Evolutionary conservation across 208 protist genomes (phyloP), one percentile per base, ranked within the genome.

Genomic region (Acanthamoeba rhysodes): DNA sequence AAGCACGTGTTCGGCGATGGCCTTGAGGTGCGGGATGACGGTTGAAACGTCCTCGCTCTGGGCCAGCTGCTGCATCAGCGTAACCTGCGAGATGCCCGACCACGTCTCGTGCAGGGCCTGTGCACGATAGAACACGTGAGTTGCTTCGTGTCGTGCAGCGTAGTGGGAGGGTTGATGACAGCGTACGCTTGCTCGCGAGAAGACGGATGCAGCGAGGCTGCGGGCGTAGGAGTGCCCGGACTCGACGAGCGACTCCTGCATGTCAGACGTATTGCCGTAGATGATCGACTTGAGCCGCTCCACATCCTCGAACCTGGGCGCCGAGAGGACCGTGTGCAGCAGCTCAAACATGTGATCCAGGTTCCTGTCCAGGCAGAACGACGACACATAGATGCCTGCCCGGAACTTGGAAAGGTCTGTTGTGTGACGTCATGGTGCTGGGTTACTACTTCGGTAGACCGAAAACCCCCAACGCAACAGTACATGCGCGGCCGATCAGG

Each of bases 331-430:
- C 7, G 72, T 80, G 37, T 85, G 91, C 48, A 94, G 64, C 4
- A 94, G 66, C 29, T 94, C 91, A 62, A 94, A 94, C 91, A 94
- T 94, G 55, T 85, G 91, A 10, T 80, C 64, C 70, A 94, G 37
- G 37, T 94, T 94, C 12, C 74, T 82, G 48, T 94, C 91, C 9
- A 94, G 55, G 74, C 91, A 94, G 74, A 68, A 94, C 70, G 70
- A 85, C 34, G 64, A 24, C 41, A 94, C 37, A n/a, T 68, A 68
- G 48, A 94, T 57, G 37, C 72, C 70, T 0, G 48, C 41, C 72
- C 37, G 84, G 70, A 74, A 94, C 72, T 87, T 59, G 3, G n/a
- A 37, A 20, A 94, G 48, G n/a, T 93, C 87, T 93, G 45, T 41
- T 93, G 27, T 41, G 34, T 3, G 70, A 9, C 0, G 27, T 9